phyloP scores from a whole-genome alignment of 2,329 filamentous ascomycete species.

The Tympanopsis confertula region DNA sequence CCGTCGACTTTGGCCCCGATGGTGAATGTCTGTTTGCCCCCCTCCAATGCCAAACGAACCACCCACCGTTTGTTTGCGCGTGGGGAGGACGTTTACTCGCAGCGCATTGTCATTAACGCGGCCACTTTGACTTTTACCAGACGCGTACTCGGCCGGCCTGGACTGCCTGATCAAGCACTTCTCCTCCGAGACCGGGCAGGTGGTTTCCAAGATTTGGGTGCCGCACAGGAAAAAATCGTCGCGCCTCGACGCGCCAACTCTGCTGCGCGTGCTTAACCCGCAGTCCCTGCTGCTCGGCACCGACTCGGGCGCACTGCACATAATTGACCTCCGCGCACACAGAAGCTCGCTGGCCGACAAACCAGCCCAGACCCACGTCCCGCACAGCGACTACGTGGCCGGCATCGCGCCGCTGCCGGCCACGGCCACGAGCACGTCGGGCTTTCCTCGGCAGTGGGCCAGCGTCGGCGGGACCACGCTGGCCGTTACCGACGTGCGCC shows the following conservation, averaged over 20 bases:
- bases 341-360: conserved; percentile 41
- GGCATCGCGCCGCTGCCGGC: conserved; percentile 75
- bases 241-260: conserved; percentile 58
- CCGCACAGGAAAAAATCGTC: conserved; percentile 37
- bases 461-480: conserved; percentile 86
- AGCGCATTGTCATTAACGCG: neutral
- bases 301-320: conserved; percentile 78
- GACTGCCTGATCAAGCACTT: conserved; percentile 47
- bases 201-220: conserved; percentile 72
- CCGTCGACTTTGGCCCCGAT: conserved; percentile 67
- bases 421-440: conserved; percentile 69
- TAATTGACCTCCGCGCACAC: conserved; percentile 67
- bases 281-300: conserved; percentile 81
- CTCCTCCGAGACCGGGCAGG: conserved; percentile 47
- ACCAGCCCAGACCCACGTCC: conserved; percentile 70
- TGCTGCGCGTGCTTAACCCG: conserved; percentile 74
- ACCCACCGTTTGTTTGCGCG: conserved; percentile 6
- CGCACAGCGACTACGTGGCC: conserved; percentile 87
- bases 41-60: neutral
- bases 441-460: conserved; percentile 88
- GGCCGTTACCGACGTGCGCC: conserved; percentile 76
- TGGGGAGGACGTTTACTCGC: neutral
- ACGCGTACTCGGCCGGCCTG: conserved; percentile 51
- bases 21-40: conserved; percentile 51
- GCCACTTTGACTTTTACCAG: conserved; percentile 18